A percentile compares a stretch with the other conserved stretches of the same genome.
These are phyloP conservation scores for Oryza glaberrima DNA, from an alignment of 176 grass and related monocot genomes.

Conservation along the genomic window DNA sequence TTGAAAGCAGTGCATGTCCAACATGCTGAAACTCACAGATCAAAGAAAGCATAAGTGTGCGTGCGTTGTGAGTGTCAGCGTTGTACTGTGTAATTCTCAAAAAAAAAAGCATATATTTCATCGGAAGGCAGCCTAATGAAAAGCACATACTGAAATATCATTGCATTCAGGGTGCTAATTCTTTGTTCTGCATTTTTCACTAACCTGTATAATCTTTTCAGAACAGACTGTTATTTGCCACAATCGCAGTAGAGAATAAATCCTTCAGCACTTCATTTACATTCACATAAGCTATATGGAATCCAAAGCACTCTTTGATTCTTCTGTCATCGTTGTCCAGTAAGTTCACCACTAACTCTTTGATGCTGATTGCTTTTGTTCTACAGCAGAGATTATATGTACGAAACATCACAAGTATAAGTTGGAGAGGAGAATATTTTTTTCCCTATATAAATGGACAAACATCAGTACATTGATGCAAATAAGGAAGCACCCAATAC, in stretches of 20 bases:
- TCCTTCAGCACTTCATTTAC: neutral
- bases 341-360: neutral
- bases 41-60: neutral
- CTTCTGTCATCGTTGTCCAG: conserved; percentile 15
- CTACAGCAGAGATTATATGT: neutral
- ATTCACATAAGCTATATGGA: conserved; percentile 30
- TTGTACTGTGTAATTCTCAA: too few species aligned
- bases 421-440: neutral
- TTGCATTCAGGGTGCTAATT: conserved; percentile 11
- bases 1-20: neutral
- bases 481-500: conserved; percentile 15
- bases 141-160: conserved; percentile 27
- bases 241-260: conserved; percentile 25
- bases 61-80: too few species aligned
- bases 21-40: neutral
- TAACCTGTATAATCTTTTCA: conserved; percentile 1
- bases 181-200: conserved; percentile 19
- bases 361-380: neutral
- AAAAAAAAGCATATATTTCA: neutral
- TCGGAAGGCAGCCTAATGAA: neutral
- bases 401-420: conserved; percentile 1
- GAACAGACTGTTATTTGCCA: neutral
- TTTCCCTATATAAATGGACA: conserved; percentile 34
- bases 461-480: neutral
- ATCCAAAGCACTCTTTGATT: conserved; percentile 15